A percentile compares a stretch with the other conserved stretches of the same genome.
Conservation (phyloP, 2,329 filamentous ascomycete species). For the Hypoxylon sp. region DNA sequence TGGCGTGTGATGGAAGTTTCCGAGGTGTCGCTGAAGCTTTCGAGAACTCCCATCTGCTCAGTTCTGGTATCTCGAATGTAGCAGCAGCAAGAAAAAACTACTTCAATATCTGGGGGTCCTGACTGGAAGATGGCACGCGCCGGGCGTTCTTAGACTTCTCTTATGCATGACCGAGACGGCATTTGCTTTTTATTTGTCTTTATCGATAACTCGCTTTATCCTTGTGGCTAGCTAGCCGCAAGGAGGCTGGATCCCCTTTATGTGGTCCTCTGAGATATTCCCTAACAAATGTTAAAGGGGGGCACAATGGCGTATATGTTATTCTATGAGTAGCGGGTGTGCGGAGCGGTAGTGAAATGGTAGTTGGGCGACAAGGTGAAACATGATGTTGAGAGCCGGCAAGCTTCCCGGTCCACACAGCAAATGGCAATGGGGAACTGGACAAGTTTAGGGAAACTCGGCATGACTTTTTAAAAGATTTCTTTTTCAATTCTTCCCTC, state of each 20-base stretch:
- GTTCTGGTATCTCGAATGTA: slow-evolving; percentile 46
- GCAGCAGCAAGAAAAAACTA: slow-evolving; percentile 44
- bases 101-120: slow-evolving; percentile 47
- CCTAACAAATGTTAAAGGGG: slow-evolving; percentile 51
- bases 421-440: slow-evolving; percentile 50
- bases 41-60: slow-evolving; percentile 40
- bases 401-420: slow-evolving; percentile 42
- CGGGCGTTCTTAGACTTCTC: slow-evolving; percentile 63
- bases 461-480: slow-evolving; percentile 56
- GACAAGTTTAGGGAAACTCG: slow-evolving; percentile 52
- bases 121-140: slow-evolving; percentile 48
- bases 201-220: slow-evolving; percentile 56
- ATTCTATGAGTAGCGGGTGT: slow-evolving; percentile 49
- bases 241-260: slow-evolving; percentile 53
- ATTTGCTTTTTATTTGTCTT: slow-evolving; percentile 62
- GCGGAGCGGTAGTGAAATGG: slow-evolving; percentile 40
- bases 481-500: slow-evolving; percentile 52
- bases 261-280: slow-evolving; percentile 51
- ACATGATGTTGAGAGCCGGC: slow-evolving; percentile 47
- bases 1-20: slow-evolving; percentile 47
- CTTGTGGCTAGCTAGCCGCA: slow-evolving; percentile 54
- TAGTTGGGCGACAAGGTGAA: slow-evolving; percentile 45
- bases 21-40: slow-evolving; percentile 45
- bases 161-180: slow-evolving; percentile 67
- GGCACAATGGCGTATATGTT: slow-evolving; percentile 53